Base-by-base conservation (phyloP, 73 alveolate genomes). In the Blepharisma stoltei region DNA sequence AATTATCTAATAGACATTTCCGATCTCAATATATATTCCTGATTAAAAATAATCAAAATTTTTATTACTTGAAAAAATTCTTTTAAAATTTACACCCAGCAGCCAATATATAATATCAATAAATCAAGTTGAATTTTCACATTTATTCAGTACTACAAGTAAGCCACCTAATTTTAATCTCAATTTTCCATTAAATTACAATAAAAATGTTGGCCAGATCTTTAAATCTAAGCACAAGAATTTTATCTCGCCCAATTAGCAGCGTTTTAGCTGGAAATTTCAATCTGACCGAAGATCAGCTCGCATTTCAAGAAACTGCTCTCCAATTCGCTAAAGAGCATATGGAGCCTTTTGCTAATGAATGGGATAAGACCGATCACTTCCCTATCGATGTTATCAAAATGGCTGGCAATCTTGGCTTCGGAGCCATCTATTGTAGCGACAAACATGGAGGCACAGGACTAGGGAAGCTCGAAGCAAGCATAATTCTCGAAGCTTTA, bases 361-460 rank as follows among this genome's bases (percentile, higher is more conserved):
- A 90, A 77, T 92, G 98, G 96, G 98, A 92, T 66, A 86, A 80
- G 73, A 86, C 78, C 54, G 78, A 84, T 68, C 88, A 86, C 38
- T 89, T 90, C 85, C 98, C 98, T 8, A 73, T 78, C 53, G 93
- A 89, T 48, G 87, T 71, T 45, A 82, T 66, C 67, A 83, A 80
- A 45, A 83, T 86, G 50, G 92, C 95, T 49, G 98, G 95, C 7
- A 89, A 90, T 41, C 49, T 83, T 38, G 98, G 98, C n/a, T 92
- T 92, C 60, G 91, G 92, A 41, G 87, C 91, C 6, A 89, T 92
- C 37, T 89, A 86, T 66, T 78, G 79, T 6, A 67, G 83, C 11
- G 87, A 89, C 50, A 92, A 92, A 54, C 27, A 78, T 46, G 98
- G 98, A 48, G 98, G 98, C 11, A 48, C 83, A 54, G 96, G 94